These are phyloP conservation scores for Cystobasidium slooffiae DNA, from an alignment of 1,284 basidiomycete genomes.

Conservation along the genomic window DNA sequence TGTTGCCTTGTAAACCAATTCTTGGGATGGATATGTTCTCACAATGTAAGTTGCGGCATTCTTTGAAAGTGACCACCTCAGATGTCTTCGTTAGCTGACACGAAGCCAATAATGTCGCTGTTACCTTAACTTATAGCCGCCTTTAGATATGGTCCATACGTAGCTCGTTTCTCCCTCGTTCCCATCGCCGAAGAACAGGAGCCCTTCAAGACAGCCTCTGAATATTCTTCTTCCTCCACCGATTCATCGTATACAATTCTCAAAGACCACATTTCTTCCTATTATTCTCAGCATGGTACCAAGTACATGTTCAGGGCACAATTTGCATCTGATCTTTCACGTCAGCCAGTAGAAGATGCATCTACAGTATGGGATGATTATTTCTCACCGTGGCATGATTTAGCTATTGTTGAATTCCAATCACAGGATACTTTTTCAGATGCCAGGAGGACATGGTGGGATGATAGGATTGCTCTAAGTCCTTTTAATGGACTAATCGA, in stretches of 20 bases:
- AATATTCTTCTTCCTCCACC: constrained; percentile 27
- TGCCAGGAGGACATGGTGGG: constrained; percentile 38
- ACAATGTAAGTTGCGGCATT: constrained; percentile 37
- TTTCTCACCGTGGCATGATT: constrained; percentile 37
- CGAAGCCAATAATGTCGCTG: too few species aligned
- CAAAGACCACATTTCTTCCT: constrained; percentile 17
- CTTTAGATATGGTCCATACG: constrained; percentile 39
- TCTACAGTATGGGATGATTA: constrained; percentile 36
- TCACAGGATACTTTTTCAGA: constrained; percentile 27
- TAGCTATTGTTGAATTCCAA: constrained; percentile 35
- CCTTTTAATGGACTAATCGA: constrained; percentile 43
- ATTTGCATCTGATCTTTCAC: constrained; percentile 30
- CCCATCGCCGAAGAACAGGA: constrained; percentile 27
- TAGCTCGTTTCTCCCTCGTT: constrained; percentile 38
- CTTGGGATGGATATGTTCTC: constrained; percentile 40
- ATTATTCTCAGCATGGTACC: constrained; percentile 9
- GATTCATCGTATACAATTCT: constrained; percentile 12
- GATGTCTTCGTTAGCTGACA: too few species aligned
- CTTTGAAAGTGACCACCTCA: too few species aligned
- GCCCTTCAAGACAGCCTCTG: constrained; percentile 6
- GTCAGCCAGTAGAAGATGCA: constrained; percentile 43
- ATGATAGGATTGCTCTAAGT: constrained; percentile 41
- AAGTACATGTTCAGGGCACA: constrained; percentile 38
- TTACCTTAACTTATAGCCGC: constrained; percentile 15
- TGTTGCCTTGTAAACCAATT: constrained; percentile 30